These are phyloP conservation scores for Tilletia walkeri DNA, from an alignment of 1,284 basidiomycete genomes.

Conservation along the genomic window DNA sequence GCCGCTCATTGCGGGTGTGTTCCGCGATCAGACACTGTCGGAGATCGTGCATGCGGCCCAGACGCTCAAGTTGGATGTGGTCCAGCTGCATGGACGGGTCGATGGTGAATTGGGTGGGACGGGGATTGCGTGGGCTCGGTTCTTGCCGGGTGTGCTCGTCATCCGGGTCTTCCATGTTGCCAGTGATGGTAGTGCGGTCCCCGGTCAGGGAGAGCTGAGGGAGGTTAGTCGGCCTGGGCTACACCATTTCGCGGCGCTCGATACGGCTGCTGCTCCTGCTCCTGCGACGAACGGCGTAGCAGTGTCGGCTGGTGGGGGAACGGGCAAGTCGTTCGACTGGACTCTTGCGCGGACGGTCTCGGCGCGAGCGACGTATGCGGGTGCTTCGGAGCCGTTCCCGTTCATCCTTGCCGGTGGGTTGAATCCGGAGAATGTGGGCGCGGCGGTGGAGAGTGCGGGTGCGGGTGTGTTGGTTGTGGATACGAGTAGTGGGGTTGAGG, in stretches of 20 bases:
- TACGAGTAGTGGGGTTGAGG: constrained; percentile 51
- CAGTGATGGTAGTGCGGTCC: constrained; percentile 15
- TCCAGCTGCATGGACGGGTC: constrained; percentile 51
- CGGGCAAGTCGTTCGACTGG: constrained; percentile 47
- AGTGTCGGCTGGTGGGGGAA: constrained; percentile 36
- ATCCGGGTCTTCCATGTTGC: constrained; percentile 49
- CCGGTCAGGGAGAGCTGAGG: constrained; percentile 28
- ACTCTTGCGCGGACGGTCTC: constrained; percentile 31
- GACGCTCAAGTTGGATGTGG: constrained; percentile 44
- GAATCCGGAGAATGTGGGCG: constrained; percentile 39
- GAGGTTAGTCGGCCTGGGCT: constrained; percentile 43
- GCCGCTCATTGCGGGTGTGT: constrained; percentile 53
- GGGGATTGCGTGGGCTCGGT: constrained; percentile 46
- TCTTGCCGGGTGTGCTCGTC: constrained; percentile 48
- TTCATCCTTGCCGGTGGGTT: constrained; percentile 52
- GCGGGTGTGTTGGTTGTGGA: constrained; percentile 40
- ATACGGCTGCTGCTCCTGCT: constrained; percentile 31
- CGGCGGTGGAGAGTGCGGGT: constrained; percentile 31
- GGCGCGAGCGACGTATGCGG: constrained; percentile 25
- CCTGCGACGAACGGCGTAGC: constrained; percentile 10
- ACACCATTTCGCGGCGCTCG: constrained; percentile 50
- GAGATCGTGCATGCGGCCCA: constrained; percentile 39
- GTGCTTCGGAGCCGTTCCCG: constrained; percentile 30
- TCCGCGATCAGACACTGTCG: constrained; percentile 49
- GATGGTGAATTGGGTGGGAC: constrained; percentile 28